Evolutionary conservation across 129 eudicot species (phyloP), one percentile per base, ranked within the genome.

Genomic region (Escallonia herrerae): DNA sequence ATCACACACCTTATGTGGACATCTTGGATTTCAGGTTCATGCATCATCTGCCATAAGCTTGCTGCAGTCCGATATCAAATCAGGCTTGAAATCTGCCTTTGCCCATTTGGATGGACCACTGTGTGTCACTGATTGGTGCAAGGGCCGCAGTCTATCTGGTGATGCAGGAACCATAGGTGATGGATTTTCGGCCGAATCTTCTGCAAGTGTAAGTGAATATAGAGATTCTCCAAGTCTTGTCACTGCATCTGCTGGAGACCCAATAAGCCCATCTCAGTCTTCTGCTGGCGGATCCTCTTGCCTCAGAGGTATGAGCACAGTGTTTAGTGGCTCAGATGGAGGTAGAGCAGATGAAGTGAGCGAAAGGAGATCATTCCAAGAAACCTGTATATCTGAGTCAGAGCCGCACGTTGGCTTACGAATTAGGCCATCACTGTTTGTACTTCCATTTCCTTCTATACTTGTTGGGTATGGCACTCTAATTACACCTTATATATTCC

Each of bases 41-140:
- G 86, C 99, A 69, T 86, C 99, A 41, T 86, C 83, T 49, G 84
- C 95, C 15, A 80, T 89, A 41, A 82, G 86, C 67, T 84, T 94
- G 83, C 91, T 94, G 40, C 99, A 94, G 65, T 83, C 97, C n/a
- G 99, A 94, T 68, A 85, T 94, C 7, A 89, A 80, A 71, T 59
- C 87, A 72, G 99, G 97, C 37, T 63, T 94, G 67, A 94, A 80
- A 78, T 82, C 94, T 68, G 95, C 99, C n/a, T 94, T 94, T 81
- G 86, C 86, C 66, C 80, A 79, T 61, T 85, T 79, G 74, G 99
- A 94, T 67, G 99, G 99, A 55, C 99, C 99, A 9, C 68, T 94
- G 71, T 74, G 86, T 60, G 97, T 89, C 66, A 84, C 65, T 33
- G 97, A 94, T 80, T 94, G 99, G 99, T 94, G 99, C 79, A 86